phyloP scores from a whole-genome alignment of 1,284 basidiomycete genomes.

The Melampsora americana region DNA sequence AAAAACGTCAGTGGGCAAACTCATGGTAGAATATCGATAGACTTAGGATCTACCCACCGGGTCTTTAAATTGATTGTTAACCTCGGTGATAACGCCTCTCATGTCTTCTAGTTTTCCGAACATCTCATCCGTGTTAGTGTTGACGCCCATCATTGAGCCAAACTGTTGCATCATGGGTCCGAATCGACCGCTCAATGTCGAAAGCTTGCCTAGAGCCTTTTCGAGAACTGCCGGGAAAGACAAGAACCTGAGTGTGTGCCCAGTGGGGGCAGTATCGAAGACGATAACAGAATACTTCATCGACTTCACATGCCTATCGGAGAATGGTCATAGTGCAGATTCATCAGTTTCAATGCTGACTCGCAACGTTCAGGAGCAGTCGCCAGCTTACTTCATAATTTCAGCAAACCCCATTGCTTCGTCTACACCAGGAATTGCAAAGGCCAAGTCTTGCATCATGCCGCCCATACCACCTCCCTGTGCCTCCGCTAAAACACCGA shows the following conservation, averaged over 20 bases:
- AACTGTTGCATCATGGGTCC: conserved; percentile 98
- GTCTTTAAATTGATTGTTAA: conserved; percentile 99
- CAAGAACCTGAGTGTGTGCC: conserved; percentile 94
- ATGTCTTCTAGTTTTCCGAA: conserved; percentile 96
- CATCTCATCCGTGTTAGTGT: conserved; percentile 84
- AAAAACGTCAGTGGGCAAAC: background rate
- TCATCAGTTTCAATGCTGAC: background rate
- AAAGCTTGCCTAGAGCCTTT: conserved; percentile 93
- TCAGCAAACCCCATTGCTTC: conserved; percentile 99
- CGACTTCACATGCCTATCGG: conserved; percentile 88
- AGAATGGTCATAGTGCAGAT: background rate
- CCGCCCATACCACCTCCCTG: conserved; percentile 82
- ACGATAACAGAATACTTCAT: conserved; percentile 99
- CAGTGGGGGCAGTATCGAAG: conserved; percentile 97
- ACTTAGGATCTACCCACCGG: conserved; percentile 64
- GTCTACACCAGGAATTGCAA: conserved; percentile 97
- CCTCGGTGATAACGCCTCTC: conserved; percentile 94
- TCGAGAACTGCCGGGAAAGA: conserved; percentile 97
- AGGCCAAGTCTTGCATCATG: conserved; percentile 99
- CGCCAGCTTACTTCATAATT: conserved; percentile 84
- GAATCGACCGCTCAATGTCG: conserved; percentile 82
- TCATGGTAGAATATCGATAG: background rate
- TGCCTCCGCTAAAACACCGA: conserved; percentile 65
- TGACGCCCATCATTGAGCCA: conserved; percentile 90
- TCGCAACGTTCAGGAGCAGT: background rate